phyloP scores from a whole-genome alignment of 2,329 filamentous ascomycete species.

The Apiospora koreana region DNA sequence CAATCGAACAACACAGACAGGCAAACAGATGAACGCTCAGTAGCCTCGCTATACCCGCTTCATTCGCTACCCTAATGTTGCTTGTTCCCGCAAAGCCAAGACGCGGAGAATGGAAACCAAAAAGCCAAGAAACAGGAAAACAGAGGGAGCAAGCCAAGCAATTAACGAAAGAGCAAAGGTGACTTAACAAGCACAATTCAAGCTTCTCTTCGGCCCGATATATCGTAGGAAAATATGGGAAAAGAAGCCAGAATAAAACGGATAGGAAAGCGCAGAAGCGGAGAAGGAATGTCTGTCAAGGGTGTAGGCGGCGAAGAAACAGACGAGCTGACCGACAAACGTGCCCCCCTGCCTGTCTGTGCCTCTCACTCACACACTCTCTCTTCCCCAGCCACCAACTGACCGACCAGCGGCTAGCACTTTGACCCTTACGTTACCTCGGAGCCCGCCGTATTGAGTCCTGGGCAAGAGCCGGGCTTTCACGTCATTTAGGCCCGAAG shows the following conservation, averaged over 20 bases:
- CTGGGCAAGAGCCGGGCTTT: not conserved
- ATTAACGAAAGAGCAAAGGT: not conserved
- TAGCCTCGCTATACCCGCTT: not conserved
- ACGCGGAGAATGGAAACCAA: not conserved
- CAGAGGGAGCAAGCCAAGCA: not conserved
- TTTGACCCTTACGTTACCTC: not conserved
- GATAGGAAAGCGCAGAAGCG: not conserved
- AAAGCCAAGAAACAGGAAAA: constrained; percentile 6
- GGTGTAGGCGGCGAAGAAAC: not conserved
- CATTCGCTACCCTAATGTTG: not conserved
- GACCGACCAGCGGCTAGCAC: not conserved
- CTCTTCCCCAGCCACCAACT: not conserved
- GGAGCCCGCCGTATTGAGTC: not conserved
- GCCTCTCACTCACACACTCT: too few relatives aligned
- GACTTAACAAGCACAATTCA: not conserved
- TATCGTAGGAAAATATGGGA: not conserved
- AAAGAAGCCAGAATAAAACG: not conserved
- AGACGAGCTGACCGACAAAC: not conserved
- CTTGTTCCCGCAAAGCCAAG: constrained; percentile 4
- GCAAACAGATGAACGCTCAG: not conserved
- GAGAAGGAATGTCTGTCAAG: not conserved
- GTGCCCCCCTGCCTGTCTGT: not conserved
- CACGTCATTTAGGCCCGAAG: not conserved
- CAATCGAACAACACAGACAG: not conserved
- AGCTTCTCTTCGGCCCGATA: not conserved